Conservation (phyloP, 768 basidiomycete genomes). For the Trametes coccinea region DNA sequence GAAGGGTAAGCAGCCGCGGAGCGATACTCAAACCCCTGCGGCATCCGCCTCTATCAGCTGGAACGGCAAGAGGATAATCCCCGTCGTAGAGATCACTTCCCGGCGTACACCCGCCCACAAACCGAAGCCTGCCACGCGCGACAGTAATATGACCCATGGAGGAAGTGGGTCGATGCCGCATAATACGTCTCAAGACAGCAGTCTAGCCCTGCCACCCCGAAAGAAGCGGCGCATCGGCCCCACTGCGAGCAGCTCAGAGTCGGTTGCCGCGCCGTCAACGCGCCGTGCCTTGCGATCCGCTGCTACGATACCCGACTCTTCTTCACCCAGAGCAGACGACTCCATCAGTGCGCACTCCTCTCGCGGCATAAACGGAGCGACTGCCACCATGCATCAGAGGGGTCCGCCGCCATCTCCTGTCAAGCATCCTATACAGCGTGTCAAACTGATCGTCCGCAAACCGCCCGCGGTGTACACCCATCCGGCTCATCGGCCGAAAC, state of each 20-base stretch:
- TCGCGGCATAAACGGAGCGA: not conserved
- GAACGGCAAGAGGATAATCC: slow-evolving; percentile 1
- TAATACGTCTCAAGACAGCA: not conserved
- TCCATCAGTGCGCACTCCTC: slow-evolving; percentile 1
- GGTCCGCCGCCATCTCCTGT: slow-evolving; percentile 16
- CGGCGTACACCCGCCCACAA: not conserved
- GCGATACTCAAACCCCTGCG: not conserved
- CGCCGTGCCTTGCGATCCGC: not conserved
- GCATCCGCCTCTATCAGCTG: not conserved
- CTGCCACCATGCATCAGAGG: not conserved
- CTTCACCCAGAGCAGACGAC: not conserved
- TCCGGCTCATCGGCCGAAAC: slow-evolving; percentile 65
- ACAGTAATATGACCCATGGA: too few relatives aligned
- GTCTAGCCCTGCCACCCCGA: slow-evolving; percentile 1
- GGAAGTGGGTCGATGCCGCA: not conserved
- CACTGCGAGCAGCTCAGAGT: not conserved
- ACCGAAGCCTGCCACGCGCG: not conserved
- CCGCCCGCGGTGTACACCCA: slow-evolving; percentile 63
- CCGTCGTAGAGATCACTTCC: slow-evolving; percentile 2
- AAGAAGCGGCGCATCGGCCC: slow-evolving; percentile 24
- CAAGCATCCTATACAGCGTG: slow-evolving; percentile 53
- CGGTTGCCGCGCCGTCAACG: not conserved
- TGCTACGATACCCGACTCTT: not conserved
- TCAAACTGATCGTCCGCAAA: slow-evolving; percentile 65
- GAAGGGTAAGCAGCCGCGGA: slow-evolving; percentile 19